A percentile compares a stretch with the other conserved stretches of the same genome.
phyloP scores from a whole-genome alignment of 805 yeast species.

The Starmerella apicola region DNA sequence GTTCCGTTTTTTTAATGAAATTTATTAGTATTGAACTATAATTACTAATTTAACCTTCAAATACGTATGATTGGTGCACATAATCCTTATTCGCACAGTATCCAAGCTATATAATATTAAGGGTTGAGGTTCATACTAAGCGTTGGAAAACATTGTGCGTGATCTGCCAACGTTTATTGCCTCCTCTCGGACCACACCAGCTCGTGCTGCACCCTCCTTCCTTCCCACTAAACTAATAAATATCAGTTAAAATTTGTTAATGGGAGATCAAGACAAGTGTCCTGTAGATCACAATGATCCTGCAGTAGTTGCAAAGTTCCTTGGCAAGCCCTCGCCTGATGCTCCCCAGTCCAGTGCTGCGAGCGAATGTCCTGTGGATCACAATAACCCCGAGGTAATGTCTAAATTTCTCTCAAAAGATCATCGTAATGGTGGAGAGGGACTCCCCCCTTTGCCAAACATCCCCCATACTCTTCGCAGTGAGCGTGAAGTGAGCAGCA shows the following conservation, averaged over 20 bases:
- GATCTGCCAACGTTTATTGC: no score
- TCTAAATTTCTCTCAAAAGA: constrained; percentile 13
- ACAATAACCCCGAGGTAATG: constrained; percentile 17
- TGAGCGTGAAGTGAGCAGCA: constrained; percentile 68
- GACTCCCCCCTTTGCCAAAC: constrained; percentile 21
- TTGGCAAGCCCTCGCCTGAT: constrained; percentile 19
- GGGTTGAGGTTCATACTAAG: no score
- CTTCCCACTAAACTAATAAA: no score
- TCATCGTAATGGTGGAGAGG: constrained; percentile 28
- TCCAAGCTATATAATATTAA: no score
- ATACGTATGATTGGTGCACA: no score
- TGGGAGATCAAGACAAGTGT: constrained; percentile 6
- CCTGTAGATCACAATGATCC: constrained; percentile 20
- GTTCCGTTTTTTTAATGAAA: no score
- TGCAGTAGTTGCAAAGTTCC: constrained; percentile 16
- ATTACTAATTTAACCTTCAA: no score
- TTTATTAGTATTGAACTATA: no score
- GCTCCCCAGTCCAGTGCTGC: not conserved
- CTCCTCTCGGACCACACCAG: no score
- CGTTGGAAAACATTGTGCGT: no score
- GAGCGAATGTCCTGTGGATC: constrained; percentile 19
- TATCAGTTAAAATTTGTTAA: not conserved
- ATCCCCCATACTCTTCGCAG: constrained; percentile 38
- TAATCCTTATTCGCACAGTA: no score
- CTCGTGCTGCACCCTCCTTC: no score